These are phyloP conservation scores for Lactarius tabidus DNA, from an alignment of 768 basidiomycete species.

Conservation along the genomic window DNA sequence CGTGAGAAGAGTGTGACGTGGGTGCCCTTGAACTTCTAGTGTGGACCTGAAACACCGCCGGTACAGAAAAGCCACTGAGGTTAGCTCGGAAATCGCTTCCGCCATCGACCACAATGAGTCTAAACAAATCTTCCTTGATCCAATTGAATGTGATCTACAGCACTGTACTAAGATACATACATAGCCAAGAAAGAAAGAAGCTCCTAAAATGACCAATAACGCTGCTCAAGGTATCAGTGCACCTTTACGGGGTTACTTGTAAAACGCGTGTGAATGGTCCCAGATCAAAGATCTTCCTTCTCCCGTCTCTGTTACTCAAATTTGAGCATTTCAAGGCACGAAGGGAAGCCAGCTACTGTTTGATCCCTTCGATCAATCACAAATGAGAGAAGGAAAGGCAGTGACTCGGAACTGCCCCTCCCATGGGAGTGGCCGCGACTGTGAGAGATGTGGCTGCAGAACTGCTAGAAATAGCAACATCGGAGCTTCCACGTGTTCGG, in stretches of 20 bases:
- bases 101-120: background rate
- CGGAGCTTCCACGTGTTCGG: background rate
- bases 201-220: background rate
- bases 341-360: background rate
- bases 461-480: background rate
- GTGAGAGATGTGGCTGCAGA: background rate
- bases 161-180: background rate
- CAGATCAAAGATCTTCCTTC: background rate
- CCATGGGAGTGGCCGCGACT: background rate
- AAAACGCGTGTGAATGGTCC: background rate
- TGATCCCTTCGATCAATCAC: background rate
- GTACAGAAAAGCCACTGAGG: background rate
- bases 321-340: background rate
- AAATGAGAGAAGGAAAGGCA: background rate
- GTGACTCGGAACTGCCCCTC: background rate
- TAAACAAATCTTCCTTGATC: background rate
- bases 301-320: background rate
- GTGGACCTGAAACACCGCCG: constrained; percentile 11
- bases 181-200: background rate
- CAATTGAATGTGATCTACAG: background rate
- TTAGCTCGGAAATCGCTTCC: background rate
- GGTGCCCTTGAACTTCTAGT: constrained; percentile 11
- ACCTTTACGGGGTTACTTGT: background rate
- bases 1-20: background rate
- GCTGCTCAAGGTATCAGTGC: background rate